Conservation (phyloP, 1,284 basidiomycete genomes). For the Cronartium ribicola region DNA sequence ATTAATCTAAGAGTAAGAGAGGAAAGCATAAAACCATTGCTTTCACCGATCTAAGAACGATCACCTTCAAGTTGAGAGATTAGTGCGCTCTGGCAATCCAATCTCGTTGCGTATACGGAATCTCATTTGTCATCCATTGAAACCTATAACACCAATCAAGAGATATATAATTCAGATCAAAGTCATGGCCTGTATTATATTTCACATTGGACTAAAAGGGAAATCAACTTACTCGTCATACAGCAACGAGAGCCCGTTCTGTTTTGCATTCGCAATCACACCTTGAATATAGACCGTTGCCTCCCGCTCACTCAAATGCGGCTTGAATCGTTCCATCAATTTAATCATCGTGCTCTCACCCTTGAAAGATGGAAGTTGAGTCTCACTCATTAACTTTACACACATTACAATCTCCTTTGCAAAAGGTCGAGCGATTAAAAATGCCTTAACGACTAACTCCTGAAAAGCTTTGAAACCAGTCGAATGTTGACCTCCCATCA, state of each 20-base stretch:
- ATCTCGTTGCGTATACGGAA: conserved; percentile 41
- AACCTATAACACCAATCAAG: conserved; percentile 26
- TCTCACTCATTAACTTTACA: conserved; percentile 89
- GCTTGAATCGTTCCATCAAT: conserved; percentile 78
- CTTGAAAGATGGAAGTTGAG: conserved; percentile 92
- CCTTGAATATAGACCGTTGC: conserved; percentile 89
- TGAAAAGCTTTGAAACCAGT: conserved; percentile 92
- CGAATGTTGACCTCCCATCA: conserved; percentile 92
- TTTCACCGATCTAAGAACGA: neutral
- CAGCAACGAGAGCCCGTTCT: conserved; percentile 82
- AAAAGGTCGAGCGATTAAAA: conserved; percentile 87
- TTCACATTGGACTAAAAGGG: neutral
- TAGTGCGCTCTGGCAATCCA: conserved; percentile 36
- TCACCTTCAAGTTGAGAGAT: neutral
- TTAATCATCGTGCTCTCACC: conserved; percentile 85
- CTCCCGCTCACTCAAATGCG: conserved; percentile 75
- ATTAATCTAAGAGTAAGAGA: too few relatives aligned
- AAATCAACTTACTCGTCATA: conserved; percentile 72
- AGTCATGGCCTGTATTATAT: neutral
- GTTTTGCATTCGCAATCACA: conserved; percentile 83
- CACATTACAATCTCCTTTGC: conserved; percentile 82
- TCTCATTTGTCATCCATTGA: conserved; percentile 43
- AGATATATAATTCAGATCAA: neutral
- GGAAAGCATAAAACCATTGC: neutral
- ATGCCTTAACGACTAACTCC: conserved; percentile 89